Base-by-base conservation (phyloP, 108 stramenopile genomes). In the Cylindrotheca closterium region DNA sequence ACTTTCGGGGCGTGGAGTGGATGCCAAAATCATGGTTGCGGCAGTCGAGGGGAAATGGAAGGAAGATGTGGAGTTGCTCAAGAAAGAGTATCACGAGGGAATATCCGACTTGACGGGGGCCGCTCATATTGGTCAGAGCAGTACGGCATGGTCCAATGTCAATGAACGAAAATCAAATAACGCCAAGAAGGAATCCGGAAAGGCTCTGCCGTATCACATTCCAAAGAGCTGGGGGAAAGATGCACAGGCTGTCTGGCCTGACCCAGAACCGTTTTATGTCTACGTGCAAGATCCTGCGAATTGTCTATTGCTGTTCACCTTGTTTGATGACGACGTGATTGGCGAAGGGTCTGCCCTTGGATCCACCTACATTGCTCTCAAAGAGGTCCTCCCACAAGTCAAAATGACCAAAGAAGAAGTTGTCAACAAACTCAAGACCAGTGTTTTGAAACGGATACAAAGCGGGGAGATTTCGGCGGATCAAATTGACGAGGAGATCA, bases 81-180 rank as follows among this genome's bases (percentile, higher is more conserved):
- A 92, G 54, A 86, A 74, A 67, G 84, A 89, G 37, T 88, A 81
- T 63, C 85, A 88, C 70, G 76, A 88, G 53, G 91, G 91, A 3
- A 80, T 92, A 0, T 60, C 83, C 27, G 86, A 77, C 60, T 52
- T 92, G 21, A 78, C 59, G n/a, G 87, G 87, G 21, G 84, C 85
- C n/a, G 86, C 87, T 4, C 91, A 92, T 60, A 80, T 92, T 0
- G 87, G 87, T 23, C 67, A 81, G 31, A 78, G 79, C 17, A 65
- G 77, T 17, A 87, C 86, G 17, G 91, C 91, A 1, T 92, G 91
- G 91, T 55, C 79, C 45, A 92, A 92, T 57, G 67, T 89, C 1
- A 75, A 92, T 65, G 73, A 81, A 51, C 65, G 62, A 26, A 77
- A 82, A 54, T 80, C 82, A 12, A 74, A 74, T 25, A 50, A 30